Evolutionary conservation across 2,329 filamentous ascomycete species (phyloP), one percentile per base, ranked within the genome.

Genomic region (Ceratocystiopsis sp.): DNA sequence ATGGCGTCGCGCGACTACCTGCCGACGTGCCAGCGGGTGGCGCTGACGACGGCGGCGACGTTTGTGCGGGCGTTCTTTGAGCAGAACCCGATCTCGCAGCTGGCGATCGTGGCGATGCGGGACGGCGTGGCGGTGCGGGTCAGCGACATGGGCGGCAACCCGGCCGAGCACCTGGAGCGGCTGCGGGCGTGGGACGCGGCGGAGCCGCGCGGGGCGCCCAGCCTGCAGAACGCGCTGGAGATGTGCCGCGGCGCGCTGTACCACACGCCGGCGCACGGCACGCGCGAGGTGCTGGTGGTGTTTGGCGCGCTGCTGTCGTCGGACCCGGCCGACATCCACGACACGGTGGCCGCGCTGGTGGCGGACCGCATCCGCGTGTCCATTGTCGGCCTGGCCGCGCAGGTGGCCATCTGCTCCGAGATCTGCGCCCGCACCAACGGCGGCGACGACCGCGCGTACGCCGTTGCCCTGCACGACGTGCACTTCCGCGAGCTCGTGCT

Each of bases 31-130:
- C 87, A 89, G 60, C 72, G 86, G 35, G 72, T 95, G 32, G 81
- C 79, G 42, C 70, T 95, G 55, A 78, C 78, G 49, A 93, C 86
- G 60, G 81, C 86, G 15, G 75, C 80, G 49, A 80, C 86, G 45
- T 98, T 96, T 60, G 81, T 96, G 40, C 73, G 79, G 46, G 89
- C 95, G 59, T 98, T 85, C 63, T 98, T 96, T 57, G 91, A 96
- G 61, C 91, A 98, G 61, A 98, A 98, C 55, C 91, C 91, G 12
- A 96, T 98, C 51, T 93, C 86, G 11, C 91, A 98, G 62, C 73
- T 98, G 45, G 87, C 83, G 19, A 80, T 98, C 29, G 68, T 98
- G 35, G 89, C 84, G 41, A 94, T 96, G 83, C 76, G 84, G 48
- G 91, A 96, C 58, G 91, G 91, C 15, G 68, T 96, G 15, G 87